Evolutionary conservation across 2,329 filamentous ascomycete species (phyloP), one percentile per base, ranked within the genome.

Genomic region (Orbilia ellipsospora): DNA sequence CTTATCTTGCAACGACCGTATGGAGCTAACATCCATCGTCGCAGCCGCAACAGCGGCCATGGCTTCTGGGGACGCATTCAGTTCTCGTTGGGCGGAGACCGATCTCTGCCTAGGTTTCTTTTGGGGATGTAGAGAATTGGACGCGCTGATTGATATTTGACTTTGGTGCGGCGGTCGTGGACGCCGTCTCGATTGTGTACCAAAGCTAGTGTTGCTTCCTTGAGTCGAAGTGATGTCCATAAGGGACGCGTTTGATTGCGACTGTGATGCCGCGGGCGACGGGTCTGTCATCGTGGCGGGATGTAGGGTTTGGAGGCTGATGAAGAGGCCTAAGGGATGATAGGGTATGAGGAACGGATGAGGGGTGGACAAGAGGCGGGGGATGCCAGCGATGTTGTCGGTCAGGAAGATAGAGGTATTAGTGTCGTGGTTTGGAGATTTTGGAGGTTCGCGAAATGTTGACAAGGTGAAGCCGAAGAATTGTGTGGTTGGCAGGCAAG

Each of bases 11-110:
- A 75, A 60, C n/a, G 72, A 75, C 3, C 72, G 52, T 48, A 75
- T 75, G 31, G 72, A 75, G 64, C 72, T 75, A 31, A 75, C 72
- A 54, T 75, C 72, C 48, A 75, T 75, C n/a, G 72, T 75, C 23
- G 64, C 75, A 13, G 69, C 72, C 26, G 69, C 64, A 7, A 66
- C 69, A 28, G 64, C 69, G 13, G 70, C 75, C 57, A 74, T 68
- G 54, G 70, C 65, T 60, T 73, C 65, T 10, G 68, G 63, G 20
- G 74, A 67, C 36, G 68, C 67, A 64, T 77, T 77, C 18, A 73
- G 59, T 31, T 69, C 64, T 18, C 72, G 45, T 40, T 77, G 69
- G 10, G 64, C 75, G 44, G 64, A 77, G 23, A 65, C 75, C 7
- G 68, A 73, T 28, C 69, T 52, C 64, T 73, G 75, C 48, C 69